Evolutionary conservation across 106 monocot species (phyloP), one percentile per base, ranked within the genome.

Genomic region (Dactylorhiza incarnata): DNA sequence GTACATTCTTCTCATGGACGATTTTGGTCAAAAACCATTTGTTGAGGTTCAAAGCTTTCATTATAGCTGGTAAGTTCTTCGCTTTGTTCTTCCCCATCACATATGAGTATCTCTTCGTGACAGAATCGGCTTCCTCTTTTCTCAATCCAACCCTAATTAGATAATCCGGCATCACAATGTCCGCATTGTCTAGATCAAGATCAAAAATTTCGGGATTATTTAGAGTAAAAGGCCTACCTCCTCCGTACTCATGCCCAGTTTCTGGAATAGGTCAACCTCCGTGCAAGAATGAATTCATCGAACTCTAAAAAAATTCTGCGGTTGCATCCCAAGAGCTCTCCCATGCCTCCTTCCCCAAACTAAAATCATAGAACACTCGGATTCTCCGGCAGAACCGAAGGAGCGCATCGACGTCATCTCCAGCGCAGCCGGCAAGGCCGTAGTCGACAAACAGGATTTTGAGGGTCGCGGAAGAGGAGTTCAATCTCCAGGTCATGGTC

Each of bases 21-120:
- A 87, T 77, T 78, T 84, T 85, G 17, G 65, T 58, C 2, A 82
- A 52, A 53, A 96, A 87, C 84, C 87, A 79, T 9, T 76, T 24
- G 45, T 74, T 48, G 5, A 96, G 73, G n/a, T 79, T 79, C 83
- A 89, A 48, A 55, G 90, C 86, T 75, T 74, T 78, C 82, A 93
- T 52, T 48, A 77, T 16, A 2, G 72, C 74, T 0, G 91, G 89
- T 51, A 96, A 68, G 59, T 91, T 96, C 43, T 74, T 67, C 37
- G 91, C 45, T 55, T 73, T 85, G 73, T 93, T 96, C 79, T 82
- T 88, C 2, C 95, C 95, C 82, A 87, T 74, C 29, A 84, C 90
- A 78, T 82, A 76, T 3, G 90, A 89, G 55, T 78, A 80, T 44
- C 53, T 84, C 74, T 66, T 1, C 9, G 50, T 53, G 9, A 91